Evolutionary conservation across 2,329 filamentous ascomycete species (phyloP).

Genomic region (Colletotrichum plurivorum): DNA sequence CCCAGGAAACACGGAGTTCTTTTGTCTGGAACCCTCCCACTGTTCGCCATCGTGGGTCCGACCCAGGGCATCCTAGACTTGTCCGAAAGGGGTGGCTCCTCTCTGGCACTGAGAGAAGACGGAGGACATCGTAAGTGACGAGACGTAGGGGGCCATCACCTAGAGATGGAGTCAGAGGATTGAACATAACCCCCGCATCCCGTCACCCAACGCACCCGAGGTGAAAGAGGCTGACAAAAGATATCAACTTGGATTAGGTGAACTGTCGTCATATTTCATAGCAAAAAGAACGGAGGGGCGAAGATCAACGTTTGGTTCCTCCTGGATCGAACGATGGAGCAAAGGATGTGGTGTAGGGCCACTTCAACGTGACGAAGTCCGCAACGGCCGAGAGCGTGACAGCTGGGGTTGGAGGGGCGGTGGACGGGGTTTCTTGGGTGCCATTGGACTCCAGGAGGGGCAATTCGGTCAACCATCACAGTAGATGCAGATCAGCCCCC

Average conservation of each 20-base stretch:
- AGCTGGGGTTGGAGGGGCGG: not conserved
- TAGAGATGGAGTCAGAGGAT: not conserved
- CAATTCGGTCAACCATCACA: not conserved
- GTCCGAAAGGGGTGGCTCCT: not conserved
- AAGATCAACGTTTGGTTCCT: not conserved
- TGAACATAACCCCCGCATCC: not conserved
- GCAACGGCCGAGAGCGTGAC: not conserved
- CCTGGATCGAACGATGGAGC: not conserved
- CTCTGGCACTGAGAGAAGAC: not conserved
- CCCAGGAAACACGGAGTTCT: not conserved
- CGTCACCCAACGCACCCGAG: not conserved
- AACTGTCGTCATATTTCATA: not conserved
- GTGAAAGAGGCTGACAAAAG: not conserved
- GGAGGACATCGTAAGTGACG: not conserved
- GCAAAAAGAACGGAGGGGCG: not conserved
- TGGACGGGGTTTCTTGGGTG: not conserved
- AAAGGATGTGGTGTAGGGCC: not conserved
- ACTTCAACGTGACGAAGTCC: not conserved
- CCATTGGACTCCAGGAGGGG: not conserved
- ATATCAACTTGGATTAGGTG: not conserved
- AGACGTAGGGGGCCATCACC: not conserved
- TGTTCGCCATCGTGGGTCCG: not conserved
- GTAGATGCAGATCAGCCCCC: not conserved
- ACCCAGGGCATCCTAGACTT: not conserved
- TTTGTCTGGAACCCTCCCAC: not conserved